Base-by-base conservation (phyloP, 257 asterid species). In the Nicotiana benthamiana region DNA sequence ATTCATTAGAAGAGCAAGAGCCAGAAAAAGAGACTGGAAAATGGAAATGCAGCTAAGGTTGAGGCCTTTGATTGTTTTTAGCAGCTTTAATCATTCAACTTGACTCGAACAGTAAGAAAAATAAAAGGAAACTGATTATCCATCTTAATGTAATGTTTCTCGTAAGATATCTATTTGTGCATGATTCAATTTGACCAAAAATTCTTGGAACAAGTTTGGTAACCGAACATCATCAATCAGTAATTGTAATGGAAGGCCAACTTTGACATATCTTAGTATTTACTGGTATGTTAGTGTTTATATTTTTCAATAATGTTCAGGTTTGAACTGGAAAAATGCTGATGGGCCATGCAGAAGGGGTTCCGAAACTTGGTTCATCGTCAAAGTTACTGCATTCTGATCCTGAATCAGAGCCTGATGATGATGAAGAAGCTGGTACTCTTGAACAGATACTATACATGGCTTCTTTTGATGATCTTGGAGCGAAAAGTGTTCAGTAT, bases 401-500 rank as follows among this genome's bases (percentile, higher is more conserved):
- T 82, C 86, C 91, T 18, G 90, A 83, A 2, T 85, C 91, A 18
- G 92, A 87, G 66, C 79, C 85, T 16, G 93, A 88, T 64, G 89
- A 80, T 10, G 90, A 86, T 77, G 93, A 87, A 81, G 90, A 76
- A 83, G 85, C 80, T 46, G 92, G 82, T 70, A 75, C 82, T 52
- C 83, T 84, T 62, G 77, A 79, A 40, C 81, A 79, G 79, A 89
- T 89, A 51, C 53, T 92, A 79, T 86, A 85, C 79, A 56, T 83
- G 56, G 94, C 93, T 64, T 91, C 97, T 10, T 92, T 91, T 60
- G 90, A 88, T 79, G 96, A 91, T 60, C 89, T 91, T 57, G 86
- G 90, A 6, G 68, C 88, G 16, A 82, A 87, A 74, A 78, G 85
- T 85, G 83, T 92, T 83, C 84, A 79, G 80, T 91, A 92, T 40